These are phyloP conservation scores for Chlorella variabilis DNA, from an alignment of 163 green algal species.

Conservation along the genomic window DNA sequence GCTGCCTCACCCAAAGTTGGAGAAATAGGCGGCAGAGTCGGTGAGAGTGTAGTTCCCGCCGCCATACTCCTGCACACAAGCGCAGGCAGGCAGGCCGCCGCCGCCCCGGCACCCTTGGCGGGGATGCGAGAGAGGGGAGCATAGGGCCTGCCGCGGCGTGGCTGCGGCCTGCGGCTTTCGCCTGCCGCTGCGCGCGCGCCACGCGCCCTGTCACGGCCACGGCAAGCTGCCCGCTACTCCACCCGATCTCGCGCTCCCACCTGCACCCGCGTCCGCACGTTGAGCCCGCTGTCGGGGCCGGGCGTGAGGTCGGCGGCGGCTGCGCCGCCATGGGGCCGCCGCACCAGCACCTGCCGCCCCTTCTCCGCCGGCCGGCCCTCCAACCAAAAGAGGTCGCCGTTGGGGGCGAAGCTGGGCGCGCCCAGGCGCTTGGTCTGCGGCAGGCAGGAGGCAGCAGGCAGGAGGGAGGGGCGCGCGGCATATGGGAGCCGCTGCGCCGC, in stretches of 20 bases:
- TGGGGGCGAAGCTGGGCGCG: slow-evolving; percentile 33
- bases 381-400: slow-evolving; percentile 68
- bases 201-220: not conserved
- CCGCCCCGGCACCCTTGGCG: too few species aligned
- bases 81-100: too few species aligned
- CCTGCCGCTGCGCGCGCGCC: not conserved
- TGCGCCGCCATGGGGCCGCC: slow-evolving; percentile 16
- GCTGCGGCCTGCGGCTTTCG: not conserved
- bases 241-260: too few species aligned
- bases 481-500: too few species aligned
- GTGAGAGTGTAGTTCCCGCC: slow-evolving; percentile 63
- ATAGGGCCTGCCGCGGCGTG: not conserved
- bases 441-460: not conserved
- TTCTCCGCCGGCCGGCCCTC: slow-evolving; percentile 70
- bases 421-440: slow-evolving; percentile 58
- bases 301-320: slow-evolving; percentile 66
- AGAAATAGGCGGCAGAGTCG: slow-evolving; percentile 64
- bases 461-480: too few species aligned
- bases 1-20: slow-evolving; percentile 77
- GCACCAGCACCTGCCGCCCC: slow-evolving; percentile 65
- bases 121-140: too few species aligned
- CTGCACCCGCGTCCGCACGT: slow-evolving; percentile 73
- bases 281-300: slow-evolving; percentile 55
- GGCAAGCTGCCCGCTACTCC: too few species aligned
- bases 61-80: slow-evolving; percentile 77